phyloP scores from a whole-genome alignment of 495 filamentous ascomycete genomes.

The Penicillium silybi region DNA sequence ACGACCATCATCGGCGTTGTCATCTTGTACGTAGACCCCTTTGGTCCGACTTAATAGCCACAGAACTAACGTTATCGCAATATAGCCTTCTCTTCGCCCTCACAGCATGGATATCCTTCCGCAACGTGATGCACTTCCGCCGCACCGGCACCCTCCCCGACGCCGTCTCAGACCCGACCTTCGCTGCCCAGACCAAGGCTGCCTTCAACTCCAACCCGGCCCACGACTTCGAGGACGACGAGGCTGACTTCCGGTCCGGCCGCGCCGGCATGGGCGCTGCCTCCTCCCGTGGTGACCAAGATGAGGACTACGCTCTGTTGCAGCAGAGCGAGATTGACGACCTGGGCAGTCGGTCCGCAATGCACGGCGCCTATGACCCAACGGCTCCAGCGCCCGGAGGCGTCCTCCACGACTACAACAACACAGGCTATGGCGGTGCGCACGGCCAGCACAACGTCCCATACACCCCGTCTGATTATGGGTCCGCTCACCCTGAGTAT shows the following conservation, averaged over 20 bases:
- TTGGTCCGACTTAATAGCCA: not conserved
- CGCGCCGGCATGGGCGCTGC: constrained; percentile 30
- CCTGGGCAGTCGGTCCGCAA: constrained; percentile 32
- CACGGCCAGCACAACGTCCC: constrained; percentile 40
- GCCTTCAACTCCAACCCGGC: constrained; percentile 48
- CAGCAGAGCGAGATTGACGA: constrained; percentile 47
- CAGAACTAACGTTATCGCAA: constrained; percentile 12
- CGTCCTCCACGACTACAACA: constrained; percentile 41
- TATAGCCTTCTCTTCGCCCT: constrained; percentile 69
- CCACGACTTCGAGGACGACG: constrained; percentile 47
- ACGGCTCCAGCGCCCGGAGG: constrained; percentile 29
- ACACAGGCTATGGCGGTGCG: constrained; percentile 44
- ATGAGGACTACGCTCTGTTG: constrained; percentile 45
- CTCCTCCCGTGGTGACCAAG: constrained; percentile 32
- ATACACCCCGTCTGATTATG: constrained; percentile 24
- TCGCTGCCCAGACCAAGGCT: constrained; percentile 45
- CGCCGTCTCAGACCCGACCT: constrained; percentile 51
- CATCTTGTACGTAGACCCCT: constrained; percentile 60
- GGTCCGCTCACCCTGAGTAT: not conserved
- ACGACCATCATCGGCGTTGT: constrained; percentile 76
- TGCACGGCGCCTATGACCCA: constrained; percentile 39
- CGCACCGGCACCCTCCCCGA: constrained; percentile 73
- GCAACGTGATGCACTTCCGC: constrained; percentile 74
- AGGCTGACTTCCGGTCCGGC: constrained; percentile 46
- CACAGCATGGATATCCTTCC: constrained; percentile 71